These are phyloP conservation scores for Gigaspora rosea DNA, from an alignment of 192 early-diverging fungal genomes.

Conservation along the genomic window DNA sequence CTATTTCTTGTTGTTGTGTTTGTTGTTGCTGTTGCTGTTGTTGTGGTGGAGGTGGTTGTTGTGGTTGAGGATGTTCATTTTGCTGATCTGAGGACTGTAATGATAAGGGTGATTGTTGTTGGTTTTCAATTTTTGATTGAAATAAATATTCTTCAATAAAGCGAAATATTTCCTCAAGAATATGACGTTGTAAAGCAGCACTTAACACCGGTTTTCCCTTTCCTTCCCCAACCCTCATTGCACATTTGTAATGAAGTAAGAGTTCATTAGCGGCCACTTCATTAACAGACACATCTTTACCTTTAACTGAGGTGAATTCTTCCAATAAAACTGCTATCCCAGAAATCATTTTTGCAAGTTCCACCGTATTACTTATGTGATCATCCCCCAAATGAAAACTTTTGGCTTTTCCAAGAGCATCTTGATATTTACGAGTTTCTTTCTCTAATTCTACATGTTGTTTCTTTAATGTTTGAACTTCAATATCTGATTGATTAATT, in stretches of 20 bases:
- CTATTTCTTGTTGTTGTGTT: no score
- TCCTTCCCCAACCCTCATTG: background rate
- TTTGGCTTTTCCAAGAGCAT: slow-evolving; percentile 12
- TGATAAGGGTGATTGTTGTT: no score
- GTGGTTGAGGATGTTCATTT: no score
- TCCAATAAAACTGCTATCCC: background rate
- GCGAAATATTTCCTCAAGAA: background rate
- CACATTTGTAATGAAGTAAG: background rate
- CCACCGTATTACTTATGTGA: background rate
- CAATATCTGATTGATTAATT: no score
- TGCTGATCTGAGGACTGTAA: no score
- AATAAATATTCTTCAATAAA: background rate
- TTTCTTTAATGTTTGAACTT: no score
- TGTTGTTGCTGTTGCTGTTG: no score
- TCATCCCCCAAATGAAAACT: slow-evolving; percentile 5
- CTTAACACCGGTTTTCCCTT: background rate
- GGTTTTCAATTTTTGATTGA: background rate
- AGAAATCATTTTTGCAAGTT: background rate
- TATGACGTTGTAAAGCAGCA: slow-evolving; percentile 1
- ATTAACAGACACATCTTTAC: background rate
- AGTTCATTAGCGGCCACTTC: background rate
- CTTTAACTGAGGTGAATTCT: slow-evolving; percentile 21
- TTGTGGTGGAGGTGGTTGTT: no score
- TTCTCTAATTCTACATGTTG: no score
- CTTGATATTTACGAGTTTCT: background rate